A percentile compares a stretch with the other conserved stretches of the same genome.
Evolutionary conservation across 805 yeast genomes (phyloP).

Genomic region (Candida gorgasii): DNA sequence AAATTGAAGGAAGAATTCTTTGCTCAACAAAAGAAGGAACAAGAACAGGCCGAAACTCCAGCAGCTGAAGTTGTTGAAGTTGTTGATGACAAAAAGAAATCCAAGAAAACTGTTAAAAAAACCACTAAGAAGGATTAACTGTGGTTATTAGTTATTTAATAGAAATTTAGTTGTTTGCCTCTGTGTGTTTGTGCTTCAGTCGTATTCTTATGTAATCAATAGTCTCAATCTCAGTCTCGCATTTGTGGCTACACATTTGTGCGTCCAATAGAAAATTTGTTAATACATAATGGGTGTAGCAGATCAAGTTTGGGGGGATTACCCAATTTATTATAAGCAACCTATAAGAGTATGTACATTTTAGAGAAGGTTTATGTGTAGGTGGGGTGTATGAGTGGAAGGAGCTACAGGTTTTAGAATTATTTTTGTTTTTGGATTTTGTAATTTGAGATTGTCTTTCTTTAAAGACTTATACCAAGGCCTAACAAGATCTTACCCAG

Average conservation of each 20-base stretch:
- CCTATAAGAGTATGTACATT: slow-evolving; percentile 58
- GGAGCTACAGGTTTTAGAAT: too few species aligned
- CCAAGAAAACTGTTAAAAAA: slow-evolving; percentile 13
- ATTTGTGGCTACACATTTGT: too few species aligned
- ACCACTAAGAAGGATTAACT: slow-evolving; percentile 8
- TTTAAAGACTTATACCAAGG: too few species aligned
- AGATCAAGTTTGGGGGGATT: slow-evolving; percentile 47
- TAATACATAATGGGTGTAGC: slow-evolving; percentile 23
- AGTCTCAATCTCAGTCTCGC: slow-evolving; percentile 1
- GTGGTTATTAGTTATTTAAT: slow-evolving; percentile 1
- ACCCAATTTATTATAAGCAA: slow-evolving; percentile 60
- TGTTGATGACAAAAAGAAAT: slow-evolving; percentile 12
- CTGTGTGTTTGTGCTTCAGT: neutral
- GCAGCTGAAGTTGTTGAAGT: slow-evolving; percentile 12
- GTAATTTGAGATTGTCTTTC: too few species aligned
- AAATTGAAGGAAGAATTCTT: slow-evolving; percentile 34
- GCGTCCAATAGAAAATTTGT: slow-evolving; percentile 17
- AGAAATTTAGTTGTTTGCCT: neutral
- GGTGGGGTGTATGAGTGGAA: too few species aligned
- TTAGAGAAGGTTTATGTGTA: neutral
- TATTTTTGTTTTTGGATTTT: too few species aligned
- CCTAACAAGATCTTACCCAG: too few species aligned
- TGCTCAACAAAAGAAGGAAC: slow-evolving; percentile 21
- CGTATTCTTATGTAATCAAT: slow-evolving; percentile 2
- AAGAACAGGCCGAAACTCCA: slow-evolving; percentile 8